Evolutionary conservation across 2,329 filamentous ascomycete species (phyloP).

Genomic region (Aspergillus costaricaensis): DNA sequence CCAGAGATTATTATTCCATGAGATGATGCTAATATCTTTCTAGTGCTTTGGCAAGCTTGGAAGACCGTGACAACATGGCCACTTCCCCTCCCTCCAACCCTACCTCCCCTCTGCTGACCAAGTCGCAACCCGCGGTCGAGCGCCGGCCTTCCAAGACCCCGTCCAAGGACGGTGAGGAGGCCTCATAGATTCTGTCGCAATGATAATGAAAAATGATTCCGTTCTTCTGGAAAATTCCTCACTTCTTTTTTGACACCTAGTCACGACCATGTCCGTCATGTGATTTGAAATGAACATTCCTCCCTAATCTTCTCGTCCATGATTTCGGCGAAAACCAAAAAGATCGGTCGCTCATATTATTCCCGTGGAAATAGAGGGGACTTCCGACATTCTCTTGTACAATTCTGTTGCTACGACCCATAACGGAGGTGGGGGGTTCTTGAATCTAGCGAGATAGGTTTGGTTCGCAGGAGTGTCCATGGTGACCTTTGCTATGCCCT

Average conservation of each 20-base stretch:
- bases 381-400: conserved; percentile 25
- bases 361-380: conserved; percentile 18
- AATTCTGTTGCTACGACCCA: conserved; percentile 18
- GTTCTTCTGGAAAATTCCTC: conserved; percentile 38
- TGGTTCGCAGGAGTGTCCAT: conserved; percentile 15
- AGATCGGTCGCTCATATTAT: conserved; percentile 18
- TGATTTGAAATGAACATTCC: conserved; percentile 23
- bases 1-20: neutral
- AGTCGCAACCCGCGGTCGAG: conserved; percentile 49
- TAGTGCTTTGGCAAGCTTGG: conserved; percentile 52
- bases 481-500: neutral
- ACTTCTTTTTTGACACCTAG: conserved; percentile 19
- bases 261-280: conserved; percentile 17
- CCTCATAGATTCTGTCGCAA: conserved; percentile 44
- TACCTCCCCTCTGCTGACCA: conserved; percentile 49
- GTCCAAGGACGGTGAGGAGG: conserved; percentile 43
- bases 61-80: conserved; percentile 49
- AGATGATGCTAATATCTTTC: conserved; percentile 14
- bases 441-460: conserved; percentile 22
- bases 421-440: conserved; percentile 12
- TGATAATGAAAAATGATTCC: conserved; percentile 42
- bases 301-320: conserved; percentile 28
- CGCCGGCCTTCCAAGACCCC: conserved; percentile 47
- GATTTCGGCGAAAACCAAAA: conserved; percentile 17
- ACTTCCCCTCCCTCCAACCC: conserved; percentile 53